Conservation (phyloP, 257 asterid species). For the Craterostigma plantagineum region DNA sequence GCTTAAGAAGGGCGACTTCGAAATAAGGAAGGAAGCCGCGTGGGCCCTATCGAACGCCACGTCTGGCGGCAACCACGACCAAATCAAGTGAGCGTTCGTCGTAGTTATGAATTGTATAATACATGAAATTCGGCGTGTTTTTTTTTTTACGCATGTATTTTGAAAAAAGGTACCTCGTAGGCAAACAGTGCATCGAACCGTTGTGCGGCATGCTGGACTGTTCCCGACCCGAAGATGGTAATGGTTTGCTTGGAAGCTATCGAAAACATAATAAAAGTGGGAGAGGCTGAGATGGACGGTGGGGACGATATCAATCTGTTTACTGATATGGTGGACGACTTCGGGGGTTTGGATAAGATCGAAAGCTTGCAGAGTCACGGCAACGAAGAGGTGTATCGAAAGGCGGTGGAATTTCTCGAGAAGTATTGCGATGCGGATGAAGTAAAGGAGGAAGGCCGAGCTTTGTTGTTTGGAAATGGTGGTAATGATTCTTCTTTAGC, state of each 20-base stretch:
- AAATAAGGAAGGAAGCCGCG: slow-evolving; percentile 77
- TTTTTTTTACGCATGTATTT: background rate
- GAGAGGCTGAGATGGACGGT: slow-evolving; percentile 61
- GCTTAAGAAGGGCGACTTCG: slow-evolving; percentile 70
- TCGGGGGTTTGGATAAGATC: slow-evolving; percentile 59
- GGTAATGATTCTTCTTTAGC: too few species aligned
- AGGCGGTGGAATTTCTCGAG: slow-evolving; percentile 41
- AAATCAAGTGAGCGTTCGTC: slow-evolving; percentile 34
- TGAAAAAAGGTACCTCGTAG: slow-evolving; percentile 31
- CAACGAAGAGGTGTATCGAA: slow-evolving; percentile 19
- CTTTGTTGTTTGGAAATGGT: too few species aligned
- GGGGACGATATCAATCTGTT: slow-evolving; percentile 30
- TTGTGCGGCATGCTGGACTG: slow-evolving; percentile 51
- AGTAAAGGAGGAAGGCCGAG: too few species aligned
- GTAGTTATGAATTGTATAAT: background rate
- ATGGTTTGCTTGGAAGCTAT: slow-evolving; percentile 19
- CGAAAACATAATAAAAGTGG: slow-evolving; percentile 34
- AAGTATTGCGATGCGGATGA: slow-evolving; percentile 30
- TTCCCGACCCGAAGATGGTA: slow-evolving; percentile 71
- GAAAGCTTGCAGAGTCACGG: slow-evolving; percentile 66
- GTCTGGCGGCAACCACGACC: slow-evolving; percentile 71
- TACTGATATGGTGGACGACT: slow-evolving; percentile 54
- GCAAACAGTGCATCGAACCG: slow-evolving; percentile 46
- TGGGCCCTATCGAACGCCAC: slow-evolving; percentile 90
- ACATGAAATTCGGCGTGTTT: background rate